Base-by-base conservation (phyloP, 2,329 filamentous ascomycete species). In the Aspergillus quadricinctus region DNA sequence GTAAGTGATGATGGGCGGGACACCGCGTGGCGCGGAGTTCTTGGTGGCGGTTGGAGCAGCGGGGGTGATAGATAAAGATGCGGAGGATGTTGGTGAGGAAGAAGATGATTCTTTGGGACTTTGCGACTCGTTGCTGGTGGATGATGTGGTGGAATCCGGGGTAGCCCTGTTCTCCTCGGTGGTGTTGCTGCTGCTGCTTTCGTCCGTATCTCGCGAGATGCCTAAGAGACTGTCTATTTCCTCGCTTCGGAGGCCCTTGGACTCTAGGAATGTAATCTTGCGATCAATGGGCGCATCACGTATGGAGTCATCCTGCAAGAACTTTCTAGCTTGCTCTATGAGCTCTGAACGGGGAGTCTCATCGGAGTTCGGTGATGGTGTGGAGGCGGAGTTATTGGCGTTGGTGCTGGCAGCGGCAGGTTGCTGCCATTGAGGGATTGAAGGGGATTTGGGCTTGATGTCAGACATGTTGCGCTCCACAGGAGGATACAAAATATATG, bases 301-400 rank as follows among this genome's bases (percentile, higher is more conserved):
- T 56, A 96, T 89, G 21, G 81, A 79, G 7, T 89, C 85, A 58
- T 95, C 88, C 51, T 89, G 79, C 3, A 97, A 81, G 68, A 96
- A 97, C 53, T 80, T 83, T 46, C 82, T 81, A 28, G 92, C 91
- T 68, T 91, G 84, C 17, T 90, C 84, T 37, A 89, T 67, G 11
- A 81, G 70, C 46, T 65, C 58, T 61, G 69, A 59, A 64, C 72
- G 68, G 54, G 66, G 54, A 52, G 62, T 52, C 58, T 64, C 61
- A 41, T 68, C 64, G 63, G 67, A 64, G 62, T 49, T 64, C 53
- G 66, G 62, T 57, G 68, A 63, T 57, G 62, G 55, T 46, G 64
- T 50, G 50, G 66, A 56, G 41, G 62, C 21, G 52, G 58, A 59
- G 43, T 59, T 48, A 76, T 82, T 58, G 69, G 72, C 21, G 57